phyloP scores from a whole-genome alignment of 1,284 basidiomycete genomes.

The Marasmius tenuissimus region DNA sequence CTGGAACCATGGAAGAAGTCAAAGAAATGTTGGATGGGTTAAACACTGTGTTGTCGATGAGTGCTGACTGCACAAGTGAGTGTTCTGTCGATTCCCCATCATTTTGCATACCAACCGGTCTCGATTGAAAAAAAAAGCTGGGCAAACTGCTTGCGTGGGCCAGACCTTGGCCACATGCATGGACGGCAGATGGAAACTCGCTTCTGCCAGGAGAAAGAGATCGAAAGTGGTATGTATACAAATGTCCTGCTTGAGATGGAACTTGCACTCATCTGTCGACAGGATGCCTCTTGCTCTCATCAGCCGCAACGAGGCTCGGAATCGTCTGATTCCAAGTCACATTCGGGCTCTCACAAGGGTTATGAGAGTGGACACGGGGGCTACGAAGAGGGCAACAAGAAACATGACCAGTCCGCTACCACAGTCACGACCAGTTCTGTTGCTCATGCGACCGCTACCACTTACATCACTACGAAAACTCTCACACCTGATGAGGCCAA shows the following conservation, averaged over 20 bases:
- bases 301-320: neutral
- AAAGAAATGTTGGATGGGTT: neutral
- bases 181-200: neutral
- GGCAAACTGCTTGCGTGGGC: neutral
- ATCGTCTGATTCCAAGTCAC: too few relatives aligned
- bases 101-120: neutral
- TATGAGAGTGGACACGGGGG: too few relatives aligned
- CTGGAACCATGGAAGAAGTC: neutral
- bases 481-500: neutral
- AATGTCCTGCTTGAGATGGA: neutral
- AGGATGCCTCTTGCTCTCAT: neutral
- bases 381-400: too few relatives aligned
- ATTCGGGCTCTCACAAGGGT: too few relatives aligned
- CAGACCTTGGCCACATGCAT: neutral
- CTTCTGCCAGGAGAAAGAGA: neutral
- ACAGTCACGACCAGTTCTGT: neutral
- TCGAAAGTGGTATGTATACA: neutral
- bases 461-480: neutral
- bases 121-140: neutral
- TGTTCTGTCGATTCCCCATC: neutral
- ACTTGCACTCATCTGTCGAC: neutral
- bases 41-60: neutral
- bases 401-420: neutral
- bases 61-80: neutral
- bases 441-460: neutral